phyloP scores from a whole-genome alignment of 148 eudicot genomes.

The Hydrangea macrophylla region DNA sequence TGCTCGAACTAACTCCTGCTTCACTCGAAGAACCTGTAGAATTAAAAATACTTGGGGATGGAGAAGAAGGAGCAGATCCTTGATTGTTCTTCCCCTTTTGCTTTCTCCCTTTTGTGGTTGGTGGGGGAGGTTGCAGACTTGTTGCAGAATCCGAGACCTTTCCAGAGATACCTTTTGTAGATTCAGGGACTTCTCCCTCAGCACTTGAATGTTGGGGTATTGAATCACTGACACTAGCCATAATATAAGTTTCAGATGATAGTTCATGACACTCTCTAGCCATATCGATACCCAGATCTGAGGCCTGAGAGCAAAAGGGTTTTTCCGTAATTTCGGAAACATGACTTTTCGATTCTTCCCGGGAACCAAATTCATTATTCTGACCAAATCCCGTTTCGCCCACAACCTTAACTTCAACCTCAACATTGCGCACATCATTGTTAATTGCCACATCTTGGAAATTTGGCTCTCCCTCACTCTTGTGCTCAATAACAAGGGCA shows the following conservation, averaged over 20 bases:
- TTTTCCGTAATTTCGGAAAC: slow-evolving; percentile 60
- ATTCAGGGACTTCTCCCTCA: slow-evolving; percentile 50
- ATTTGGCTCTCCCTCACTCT: slow-evolving; percentile 49
- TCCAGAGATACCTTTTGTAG: slow-evolving; percentile 35
- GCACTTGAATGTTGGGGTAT: slow-evolving; percentile 49
- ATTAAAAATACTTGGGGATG: slow-evolving; percentile 55
- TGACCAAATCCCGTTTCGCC: slow-evolving; percentile 61
- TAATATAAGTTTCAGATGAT: slow-evolving; percentile 46
- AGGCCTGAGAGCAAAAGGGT: slow-evolving; percentile 82
- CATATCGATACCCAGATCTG: slow-evolving; percentile 79
- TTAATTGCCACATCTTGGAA: slow-evolving; percentile 55
- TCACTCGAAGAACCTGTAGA: slow-evolving; percentile 54
- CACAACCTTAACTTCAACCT: slow-evolving; percentile 82
- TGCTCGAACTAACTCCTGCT: slow-evolving; percentile 39
- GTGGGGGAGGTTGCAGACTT: slow-evolving; percentile 38
- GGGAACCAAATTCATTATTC: slow-evolving; percentile 36
- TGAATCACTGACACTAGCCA: slow-evolving; percentile 31
- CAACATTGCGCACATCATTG: slow-evolving; percentile 52
- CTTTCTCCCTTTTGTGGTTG: slow-evolving; percentile 57
- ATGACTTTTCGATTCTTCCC: slow-evolving; percentile 35
- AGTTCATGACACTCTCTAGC: slow-evolving; percentile 56
- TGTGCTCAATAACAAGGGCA: slow-evolving; percentile 42
- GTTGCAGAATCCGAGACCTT: slow-evolving; percentile 39
- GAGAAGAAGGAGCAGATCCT: slow-evolving; percentile 56
- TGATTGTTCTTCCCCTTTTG: slow-evolving; percentile 63